These are phyloP conservation scores for Caryopteris hybrid DNA, from an alignment of 305 asterid genomes.

Conservation along the genomic window DNA sequence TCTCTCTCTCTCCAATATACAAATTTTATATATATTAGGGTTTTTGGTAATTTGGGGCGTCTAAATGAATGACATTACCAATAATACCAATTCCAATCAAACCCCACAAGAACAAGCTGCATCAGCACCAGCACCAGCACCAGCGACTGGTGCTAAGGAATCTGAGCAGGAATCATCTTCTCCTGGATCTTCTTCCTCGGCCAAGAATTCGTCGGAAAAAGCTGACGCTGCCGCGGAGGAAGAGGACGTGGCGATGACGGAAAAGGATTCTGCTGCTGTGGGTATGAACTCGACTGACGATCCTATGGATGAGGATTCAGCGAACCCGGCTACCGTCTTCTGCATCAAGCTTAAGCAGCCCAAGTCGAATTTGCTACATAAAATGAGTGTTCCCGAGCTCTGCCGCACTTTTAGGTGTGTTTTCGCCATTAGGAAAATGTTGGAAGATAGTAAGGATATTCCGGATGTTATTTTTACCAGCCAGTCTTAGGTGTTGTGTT, in stretches of 20 bases:
- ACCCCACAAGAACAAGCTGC: slow-evolving; percentile 39
- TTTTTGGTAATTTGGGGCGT: slow-evolving; percentile 35
- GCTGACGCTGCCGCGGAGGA: slow-evolving; percentile 25
- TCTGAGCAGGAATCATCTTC: slow-evolving; percentile 52
- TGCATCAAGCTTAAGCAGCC: slow-evolving; percentile 83
- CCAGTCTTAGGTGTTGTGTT: neutral
- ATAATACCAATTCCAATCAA: slow-evolving; percentile 37
- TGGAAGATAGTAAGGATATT: neutral
- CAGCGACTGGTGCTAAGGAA: slow-evolving; percentile 44
- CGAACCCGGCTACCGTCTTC: slow-evolving; percentile 64
- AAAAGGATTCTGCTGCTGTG: slow-evolving; percentile 35
- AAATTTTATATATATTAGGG: slow-evolving; percentile 44
- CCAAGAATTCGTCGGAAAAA: slow-evolving; percentile 32
- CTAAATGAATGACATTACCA: slow-evolving; percentile 52
- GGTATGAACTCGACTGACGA: slow-evolving; percentile 41
- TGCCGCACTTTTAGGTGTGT: slow-evolving; percentile 91
- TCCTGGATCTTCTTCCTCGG: slow-evolving; percentile 40
- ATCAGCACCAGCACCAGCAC: slow-evolving; percentile 24
- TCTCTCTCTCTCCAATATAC: slow-evolving; percentile 18
- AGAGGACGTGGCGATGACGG: slow-evolving; percentile 44
- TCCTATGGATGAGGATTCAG: slow-evolving; percentile 58
- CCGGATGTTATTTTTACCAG: neutral
- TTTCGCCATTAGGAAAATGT: neutral
- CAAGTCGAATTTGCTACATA: slow-evolving; percentile 67
- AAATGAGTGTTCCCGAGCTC: slow-evolving; percentile 98